Conservation (phyloP, 2,329 filamentous ascomycete species). For the Xylaria sp. region DNA sequence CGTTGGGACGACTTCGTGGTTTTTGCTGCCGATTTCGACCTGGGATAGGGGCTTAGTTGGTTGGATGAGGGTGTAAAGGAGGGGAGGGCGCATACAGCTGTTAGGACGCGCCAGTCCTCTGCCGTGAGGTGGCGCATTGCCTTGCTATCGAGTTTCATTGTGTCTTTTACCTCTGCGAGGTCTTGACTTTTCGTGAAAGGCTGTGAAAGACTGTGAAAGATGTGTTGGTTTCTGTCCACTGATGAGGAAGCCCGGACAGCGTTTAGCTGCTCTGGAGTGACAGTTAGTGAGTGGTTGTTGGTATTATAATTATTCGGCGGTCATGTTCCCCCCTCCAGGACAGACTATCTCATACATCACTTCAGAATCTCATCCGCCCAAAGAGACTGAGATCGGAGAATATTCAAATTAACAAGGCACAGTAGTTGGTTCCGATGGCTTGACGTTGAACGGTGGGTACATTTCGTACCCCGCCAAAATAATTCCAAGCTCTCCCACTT, state of each 20-base stretch:
- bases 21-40: constrained; percentile 94
- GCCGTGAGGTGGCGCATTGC: constrained; percentile 89
- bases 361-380: background rate
- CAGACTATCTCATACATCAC: background rate
- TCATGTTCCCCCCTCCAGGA: background rate
- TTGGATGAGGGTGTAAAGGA: constrained; percentile 44
- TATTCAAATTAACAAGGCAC: background rate
- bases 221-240: background rate
- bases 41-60: constrained; percentile 55
- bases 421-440: background rate
- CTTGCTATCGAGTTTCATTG: constrained; percentile 95
- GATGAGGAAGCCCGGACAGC: background rate
- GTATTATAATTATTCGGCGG: background rate
- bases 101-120: constrained; percentile 96
- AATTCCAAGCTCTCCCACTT: constrained; percentile 19
- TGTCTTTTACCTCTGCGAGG: constrained; percentile 32
- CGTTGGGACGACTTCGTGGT: constrained; percentile 96
- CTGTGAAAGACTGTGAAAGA: background rate
- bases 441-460: constrained; percentile 14
- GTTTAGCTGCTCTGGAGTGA: background rate
- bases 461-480: constrained; percentile 37
- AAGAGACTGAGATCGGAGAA: background rate
- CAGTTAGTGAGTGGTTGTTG: background rate
- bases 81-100: constrained; percentile 72
- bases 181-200: background rate